A percentile compares a stretch with the other conserved stretches of the same genome.
phyloP scores from a whole-genome alignment of 2,329 filamentous ascomycete species.

The Penicillium brevicompactum region DNA sequence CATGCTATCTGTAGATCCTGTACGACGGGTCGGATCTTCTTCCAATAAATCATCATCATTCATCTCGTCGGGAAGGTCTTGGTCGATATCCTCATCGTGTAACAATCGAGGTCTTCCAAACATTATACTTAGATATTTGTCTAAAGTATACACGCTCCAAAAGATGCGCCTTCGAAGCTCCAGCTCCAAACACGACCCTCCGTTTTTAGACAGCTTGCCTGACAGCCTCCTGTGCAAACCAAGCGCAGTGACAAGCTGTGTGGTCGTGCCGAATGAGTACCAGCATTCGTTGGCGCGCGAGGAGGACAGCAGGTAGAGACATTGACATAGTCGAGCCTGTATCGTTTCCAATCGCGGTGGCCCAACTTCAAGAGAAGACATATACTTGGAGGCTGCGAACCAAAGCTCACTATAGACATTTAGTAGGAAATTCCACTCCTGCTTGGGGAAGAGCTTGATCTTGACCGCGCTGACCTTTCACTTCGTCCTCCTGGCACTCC shows the following conservation, averaged over 20 bases:
- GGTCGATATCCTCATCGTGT: constrained; percentile 66
- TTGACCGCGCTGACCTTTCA: constrained; percentile 29
- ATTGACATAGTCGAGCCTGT: constrained; percentile 60
- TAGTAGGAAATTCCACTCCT: not conserved
- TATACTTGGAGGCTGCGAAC: constrained; percentile 41
- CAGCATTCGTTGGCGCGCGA: constrained; percentile 64
- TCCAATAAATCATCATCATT: constrained; percentile 61
- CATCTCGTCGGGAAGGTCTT: constrained; percentile 57
- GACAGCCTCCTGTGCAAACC: constrained; percentile 41
- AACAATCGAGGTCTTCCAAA: constrained; percentile 63
- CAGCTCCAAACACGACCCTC: constrained; percentile 36
- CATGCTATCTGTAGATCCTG: constrained; percentile 40
- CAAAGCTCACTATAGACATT: constrained; percentile 34
- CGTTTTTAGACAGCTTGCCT: constrained; percentile 30
- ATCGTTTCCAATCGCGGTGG: constrained; percentile 58
- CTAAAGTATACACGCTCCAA: constrained; percentile 64
- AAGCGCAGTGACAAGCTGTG: constrained; percentile 56
- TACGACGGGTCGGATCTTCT: constrained; percentile 38
- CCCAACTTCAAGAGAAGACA: constrained; percentile 51
- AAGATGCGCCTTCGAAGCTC: constrained; percentile 63
- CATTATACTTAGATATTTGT: constrained; percentile 66
- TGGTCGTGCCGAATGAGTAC: constrained; percentile 61
- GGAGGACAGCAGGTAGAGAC: constrained; percentile 60
- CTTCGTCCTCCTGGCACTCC: constrained; percentile 26
- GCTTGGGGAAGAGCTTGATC: not conserved